Base-by-base conservation (phyloP, 208 protist species). In the Acanthamoeba sp. region DNA sequence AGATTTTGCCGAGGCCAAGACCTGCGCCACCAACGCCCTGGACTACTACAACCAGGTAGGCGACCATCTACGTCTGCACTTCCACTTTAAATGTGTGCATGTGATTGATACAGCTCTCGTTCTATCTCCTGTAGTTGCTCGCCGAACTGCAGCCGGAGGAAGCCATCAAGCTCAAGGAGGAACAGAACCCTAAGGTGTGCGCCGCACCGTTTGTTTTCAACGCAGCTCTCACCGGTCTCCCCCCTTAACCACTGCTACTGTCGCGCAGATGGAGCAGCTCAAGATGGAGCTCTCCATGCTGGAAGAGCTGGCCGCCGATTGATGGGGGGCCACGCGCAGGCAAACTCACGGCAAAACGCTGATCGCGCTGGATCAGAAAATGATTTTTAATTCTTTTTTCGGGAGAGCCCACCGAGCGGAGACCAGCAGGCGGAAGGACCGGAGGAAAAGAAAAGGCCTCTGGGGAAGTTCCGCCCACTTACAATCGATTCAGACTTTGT, bases 261-360 rank as follows among this genome's bases (percentile, higher is more conserved):
- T 40, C 24, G 32, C 10, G n/a, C 71, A 80, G 71, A 80, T 80
- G 71, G 71, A 80, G 27, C 71, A 80, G 71, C 71, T 80, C 38
- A 80, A 48, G 38, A 80, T 80, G 71, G 71, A 80, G 38, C 71
- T 80, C 14, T 45, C n/a, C 34, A 38, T 80, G 71, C 71, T 80
- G 10, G 71, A 80, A n/a, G 71, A 80, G 29, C n/a, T 80, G 5
- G 71, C 71, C 0, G 38, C 36, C 18, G 71, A 80, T 36, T 38
- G 34, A 80, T 10, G 45, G 3, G 45, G 45, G 45, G 45, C 45
- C 45, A 48, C 45, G 45, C 45, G 18, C 42, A 50, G 18, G 5
- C 9, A 50, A 50, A n/a, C n/a, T n/a, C n/a, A n/a, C 18, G 45
- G 45, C 45, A 50, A 59, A 20, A 57, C 22, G 34, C 10, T 29